Conservation (phyloP, 2,329 filamentous ascomycete species). For the Coccinonectria pachysandricola region DNA sequence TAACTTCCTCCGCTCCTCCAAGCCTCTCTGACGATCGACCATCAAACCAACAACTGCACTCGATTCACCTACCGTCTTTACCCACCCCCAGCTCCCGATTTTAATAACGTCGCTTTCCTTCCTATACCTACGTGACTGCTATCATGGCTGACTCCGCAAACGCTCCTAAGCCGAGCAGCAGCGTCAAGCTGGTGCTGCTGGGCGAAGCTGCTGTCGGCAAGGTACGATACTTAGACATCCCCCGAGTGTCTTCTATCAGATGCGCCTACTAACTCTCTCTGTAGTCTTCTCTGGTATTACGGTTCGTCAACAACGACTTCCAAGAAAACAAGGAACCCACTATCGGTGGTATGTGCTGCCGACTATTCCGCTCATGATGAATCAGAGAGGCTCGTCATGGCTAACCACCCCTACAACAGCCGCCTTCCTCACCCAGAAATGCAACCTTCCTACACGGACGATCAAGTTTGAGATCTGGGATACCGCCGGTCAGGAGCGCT, state of each 20-base stretch:
- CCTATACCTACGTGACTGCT: constrained; percentile 6
- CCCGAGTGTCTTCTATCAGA: no score
- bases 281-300: constrained; percentile 90
- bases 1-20: no score
- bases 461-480: constrained; percentile 98
- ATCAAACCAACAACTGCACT: no score
- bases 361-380: constrained; percentile 7
- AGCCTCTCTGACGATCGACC: no score
- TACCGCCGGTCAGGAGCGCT: constrained; percentile 94
- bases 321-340: constrained; percentile 99
- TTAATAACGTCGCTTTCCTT: constrained; percentile 1
- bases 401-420: constrained; percentile 41
- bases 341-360: constrained; percentile 67
- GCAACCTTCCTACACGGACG: constrained; percentile 83
- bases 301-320: constrained; percentile 99
- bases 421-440: constrained; percentile 97
- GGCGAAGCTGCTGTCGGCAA: constrained; percentile 98
- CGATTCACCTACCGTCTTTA: constrained; percentile 1
- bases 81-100: constrained; percentile 4
- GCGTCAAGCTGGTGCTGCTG: constrained; percentile 96
- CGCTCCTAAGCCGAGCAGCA: constrained; percentile 91
- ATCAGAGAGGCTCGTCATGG: constrained; percentile 1
- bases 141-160: constrained; percentile 39
- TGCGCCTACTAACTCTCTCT: constrained; percentile 18
- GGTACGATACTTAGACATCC: constrained; percentile 49